These are phyloP conservation scores for Podaxis mareebaensis DNA, from an alignment of 768 basidiomycete genomes.

Conservation along the genomic window DNA sequence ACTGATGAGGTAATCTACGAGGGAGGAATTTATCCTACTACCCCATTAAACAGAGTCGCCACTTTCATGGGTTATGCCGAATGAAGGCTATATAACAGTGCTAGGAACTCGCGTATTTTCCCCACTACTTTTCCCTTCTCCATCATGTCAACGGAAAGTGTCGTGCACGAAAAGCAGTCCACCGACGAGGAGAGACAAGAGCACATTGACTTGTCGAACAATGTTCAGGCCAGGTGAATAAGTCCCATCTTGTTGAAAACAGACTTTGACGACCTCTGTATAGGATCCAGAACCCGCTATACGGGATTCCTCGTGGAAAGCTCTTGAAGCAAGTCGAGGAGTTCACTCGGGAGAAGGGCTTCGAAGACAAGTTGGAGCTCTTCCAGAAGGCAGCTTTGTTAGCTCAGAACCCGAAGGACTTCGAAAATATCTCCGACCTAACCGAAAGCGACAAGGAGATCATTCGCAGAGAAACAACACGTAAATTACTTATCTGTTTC, in stretches of 20 bases:
- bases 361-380: conserved; percentile 43
- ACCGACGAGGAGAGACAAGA: conserved; percentile 28
- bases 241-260: neutral
- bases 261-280: neutral
- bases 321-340: conserved; percentile 60
- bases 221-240: conserved; percentile 42
- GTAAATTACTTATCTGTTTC: conserved; percentile 25
- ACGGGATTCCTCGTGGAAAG: conserved; percentile 58
- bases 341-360: conserved; percentile 54
- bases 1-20: neutral
- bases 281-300: conserved; percentile 48
- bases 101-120: neutral
- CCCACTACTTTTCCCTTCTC: neutral
- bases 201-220: conserved; percentile 35
- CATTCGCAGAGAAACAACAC: conserved; percentile 47
- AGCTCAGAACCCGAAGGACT: conserved; percentile 63
- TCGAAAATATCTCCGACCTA: conserved; percentile 39
- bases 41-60: neutral
- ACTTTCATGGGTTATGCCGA: neutral
- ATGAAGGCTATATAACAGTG: neutral
- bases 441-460: conserved; percentile 38
- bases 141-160: conserved; percentile 30
- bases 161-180: conserved; percentile 19
- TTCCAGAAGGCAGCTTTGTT: conserved; percentile 74
- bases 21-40: neutral